Evolutionary conservation across 495 filamentous ascomycete genomes (phyloP), one percentile per base, ranked within the genome.

Genomic region (Aspergillus saccharolyticus): DNA sequence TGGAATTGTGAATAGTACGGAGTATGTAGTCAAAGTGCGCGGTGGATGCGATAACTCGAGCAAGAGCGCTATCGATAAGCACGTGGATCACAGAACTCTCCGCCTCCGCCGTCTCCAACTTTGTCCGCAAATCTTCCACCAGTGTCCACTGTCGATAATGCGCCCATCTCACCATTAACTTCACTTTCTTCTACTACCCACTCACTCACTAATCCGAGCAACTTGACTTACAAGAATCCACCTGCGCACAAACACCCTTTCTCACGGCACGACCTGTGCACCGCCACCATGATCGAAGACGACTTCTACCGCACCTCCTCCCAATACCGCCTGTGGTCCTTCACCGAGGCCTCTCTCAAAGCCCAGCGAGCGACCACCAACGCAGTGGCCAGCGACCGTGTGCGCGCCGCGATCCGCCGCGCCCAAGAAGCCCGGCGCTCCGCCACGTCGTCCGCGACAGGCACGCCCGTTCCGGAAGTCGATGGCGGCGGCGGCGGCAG

Each of bases 281-380:
- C 25, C 25, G 25, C 33, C 51, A 72, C 54, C 56, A 80, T 88
- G 79, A 83, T 79, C 56, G 94, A 98, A 79, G 94, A 98, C 69
- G 87, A 88, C 58, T 78, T 91, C 49, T 98, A 97, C 75, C 88
- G 88, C n/a, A 78, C 87, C 18, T 94, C 91, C 0, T 93, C 90
- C 44, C 94, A 98, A 71, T 96, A 84, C 69, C 83, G 88, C 42
- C 74, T 90, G 42, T 98, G 95, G 92, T 96, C 92, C n/a, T 97
- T 90, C 72, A 89, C 91, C 0, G 83, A 86, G 9, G 69, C 84
- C 9, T 79, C 85, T 10, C 82, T 98, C 17, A 77, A 79, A 28
- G 72, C 84, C 2, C 74, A 90, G 15, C 88, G 95, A 47, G 74
- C 79, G 25, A 84, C 80, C 16, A 96, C 94, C 10, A 96, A 96